phyloP scores from a whole-genome alignment of 345 rosid species.

The Sisymbrium irio region DNA sequence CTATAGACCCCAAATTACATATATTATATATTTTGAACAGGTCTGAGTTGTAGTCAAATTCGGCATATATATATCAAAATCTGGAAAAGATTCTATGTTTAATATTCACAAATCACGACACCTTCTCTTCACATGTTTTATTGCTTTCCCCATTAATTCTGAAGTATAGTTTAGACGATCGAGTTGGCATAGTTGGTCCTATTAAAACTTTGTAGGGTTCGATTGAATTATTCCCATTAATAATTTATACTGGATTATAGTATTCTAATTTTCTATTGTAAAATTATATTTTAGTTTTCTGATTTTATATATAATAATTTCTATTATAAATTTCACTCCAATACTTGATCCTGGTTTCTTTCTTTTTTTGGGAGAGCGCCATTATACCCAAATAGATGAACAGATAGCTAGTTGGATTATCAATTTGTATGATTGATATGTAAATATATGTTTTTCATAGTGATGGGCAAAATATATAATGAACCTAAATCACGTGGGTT shows the following conservation, averaged over 20 bases:
- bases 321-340: background rate
- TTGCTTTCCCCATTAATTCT: background rate
- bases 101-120: constrained; percentile 2
- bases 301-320: too few relatives aligned
- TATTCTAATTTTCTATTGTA: too few relatives aligned
- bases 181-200: background rate
- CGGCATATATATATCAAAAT: background rate
- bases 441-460: background rate
- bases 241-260: background rate
- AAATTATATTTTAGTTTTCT: too few relatives aligned
- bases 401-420: background rate
- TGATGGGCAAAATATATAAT: constrained; percentile 1
- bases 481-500: constrained; percentile 9
- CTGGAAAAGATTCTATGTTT: background rate
- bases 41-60: background rate
- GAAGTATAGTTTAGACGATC: background rate
- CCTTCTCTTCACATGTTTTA: constrained; percentile 1
- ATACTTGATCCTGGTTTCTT: background rate
- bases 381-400: background rate
- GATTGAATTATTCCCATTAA: background rate
- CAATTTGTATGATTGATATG: background rate
- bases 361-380: background rate
- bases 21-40: background rate
- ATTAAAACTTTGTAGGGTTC: background rate
- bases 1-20: background rate